Conservation (phyloP, 495 filamentous ascomycete species). For the Geoglossum glabrum region DNA sequence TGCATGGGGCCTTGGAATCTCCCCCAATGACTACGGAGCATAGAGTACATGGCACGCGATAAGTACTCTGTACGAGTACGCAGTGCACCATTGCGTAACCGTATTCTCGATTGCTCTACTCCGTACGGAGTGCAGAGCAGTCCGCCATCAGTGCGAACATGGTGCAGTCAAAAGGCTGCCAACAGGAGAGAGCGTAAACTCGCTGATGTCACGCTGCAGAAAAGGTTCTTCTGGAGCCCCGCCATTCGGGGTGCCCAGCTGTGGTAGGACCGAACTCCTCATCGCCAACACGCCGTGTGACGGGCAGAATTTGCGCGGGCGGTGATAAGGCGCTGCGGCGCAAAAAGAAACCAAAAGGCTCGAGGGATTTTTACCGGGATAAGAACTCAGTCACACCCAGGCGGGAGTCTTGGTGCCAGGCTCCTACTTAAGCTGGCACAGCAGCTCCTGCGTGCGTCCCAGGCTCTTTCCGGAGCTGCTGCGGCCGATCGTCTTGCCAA, state of each 20-base stretch:
- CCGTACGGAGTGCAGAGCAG: no score
- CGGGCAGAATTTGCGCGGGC: not conserved
- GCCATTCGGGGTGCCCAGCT: not conserved
- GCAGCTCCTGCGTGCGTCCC: not conserved
- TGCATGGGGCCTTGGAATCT: not conserved
- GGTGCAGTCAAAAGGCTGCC: no score
- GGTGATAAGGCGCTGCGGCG: not conserved
- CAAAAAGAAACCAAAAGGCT: not conserved
- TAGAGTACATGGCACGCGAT: no score
- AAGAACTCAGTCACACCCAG: conserved; percentile 19
- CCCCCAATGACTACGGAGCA: no score
- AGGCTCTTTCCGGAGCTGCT: not conserved
- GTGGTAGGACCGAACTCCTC: not conserved
- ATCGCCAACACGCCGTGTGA: not conserved
- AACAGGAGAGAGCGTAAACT: not conserved
- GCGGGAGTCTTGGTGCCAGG: not conserved
- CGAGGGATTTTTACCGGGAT: not conserved
- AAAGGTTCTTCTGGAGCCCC: not conserved
- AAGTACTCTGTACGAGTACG: no score
- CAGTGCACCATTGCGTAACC: no score
- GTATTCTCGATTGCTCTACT: no score
- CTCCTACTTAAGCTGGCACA: not conserved
- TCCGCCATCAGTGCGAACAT: no score
- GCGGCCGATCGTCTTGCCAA: not conserved
- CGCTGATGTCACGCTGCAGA: not conserved